A percentile compares a stretch with the other conserved stretches of the same genome.
These are phyloP conservation scores for Dendrostoma leiphaemia DNA, from an alignment of 2,329 filamentous ascomycete species.

Conservation along the genomic window DNA sequence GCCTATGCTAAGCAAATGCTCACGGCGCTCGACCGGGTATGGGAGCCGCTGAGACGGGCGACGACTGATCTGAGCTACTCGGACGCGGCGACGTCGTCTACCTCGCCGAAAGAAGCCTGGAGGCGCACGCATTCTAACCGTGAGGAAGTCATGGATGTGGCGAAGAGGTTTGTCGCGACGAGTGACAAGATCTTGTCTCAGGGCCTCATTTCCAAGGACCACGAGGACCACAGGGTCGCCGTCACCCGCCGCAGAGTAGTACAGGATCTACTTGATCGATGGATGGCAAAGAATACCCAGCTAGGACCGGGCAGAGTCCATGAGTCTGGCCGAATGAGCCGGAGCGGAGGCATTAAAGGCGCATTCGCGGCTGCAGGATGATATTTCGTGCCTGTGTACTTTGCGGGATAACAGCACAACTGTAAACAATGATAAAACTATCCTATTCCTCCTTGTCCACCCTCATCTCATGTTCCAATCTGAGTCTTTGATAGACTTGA, in stretches of 20 bases:
- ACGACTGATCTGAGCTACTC: conserved; percentile 34
- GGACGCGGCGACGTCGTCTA: conserved; percentile 21
- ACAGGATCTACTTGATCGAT: conserved; percentile 1
- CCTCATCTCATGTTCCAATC: not conserved
- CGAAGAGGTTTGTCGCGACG: conserved; percentile 10
- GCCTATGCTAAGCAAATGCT: conserved; percentile 50
- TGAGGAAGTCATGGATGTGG: conserved; percentile 7
- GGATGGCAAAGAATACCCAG: not conserved
- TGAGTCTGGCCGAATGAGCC: not conserved
- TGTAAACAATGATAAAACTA: not conserved
- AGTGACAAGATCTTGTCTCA: conserved; percentile 19
- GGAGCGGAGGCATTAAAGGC: not conserved
- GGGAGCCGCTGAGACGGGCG: conserved; percentile 42
- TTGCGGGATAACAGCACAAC: not conserved
- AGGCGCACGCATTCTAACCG: conserved; percentile 18
- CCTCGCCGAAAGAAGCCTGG: conserved; percentile 24
- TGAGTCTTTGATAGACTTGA: not conserved
- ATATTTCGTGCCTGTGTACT: not conserved
- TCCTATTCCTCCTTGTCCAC: not conserved
- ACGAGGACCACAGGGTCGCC: conserved; percentile 1
- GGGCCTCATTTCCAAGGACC: conserved; percentile 1
- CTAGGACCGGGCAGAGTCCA: not conserved
- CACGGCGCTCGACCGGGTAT: conserved; percentile 48
- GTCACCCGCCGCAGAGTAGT: conserved; percentile 12
- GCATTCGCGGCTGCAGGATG: not conserved